Percentiles rank a stretch among this genome's conserved stretches.
Conservation (phyloP, 148 eudicot genomes). For the Chenopodium berlandieri region DNA sequence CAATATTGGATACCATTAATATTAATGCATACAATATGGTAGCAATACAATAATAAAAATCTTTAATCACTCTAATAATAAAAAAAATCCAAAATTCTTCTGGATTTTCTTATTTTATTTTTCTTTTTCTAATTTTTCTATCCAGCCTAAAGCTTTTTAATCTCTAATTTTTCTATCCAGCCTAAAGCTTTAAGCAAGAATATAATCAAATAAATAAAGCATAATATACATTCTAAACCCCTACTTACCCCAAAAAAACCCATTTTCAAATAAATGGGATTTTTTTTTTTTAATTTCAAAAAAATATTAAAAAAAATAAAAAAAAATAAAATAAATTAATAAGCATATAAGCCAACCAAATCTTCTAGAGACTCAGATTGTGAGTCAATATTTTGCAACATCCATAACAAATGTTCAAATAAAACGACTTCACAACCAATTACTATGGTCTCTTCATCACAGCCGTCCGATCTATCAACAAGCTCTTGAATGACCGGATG, state of each 20-base stretch:
- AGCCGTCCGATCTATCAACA: slow-evolving; percentile 26
- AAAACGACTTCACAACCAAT: slow-evolving; percentile 40
- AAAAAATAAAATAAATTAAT: slow-evolving; percentile 8
- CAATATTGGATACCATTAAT: neutral
- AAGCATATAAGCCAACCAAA: slow-evolving; percentile 35
- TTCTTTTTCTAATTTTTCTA: neutral
- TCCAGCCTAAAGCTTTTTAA: slow-evolving; percentile 4
- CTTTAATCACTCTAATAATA: neutral
- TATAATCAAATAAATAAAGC: neutral
- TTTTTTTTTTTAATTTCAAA: neutral
- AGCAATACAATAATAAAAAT: neutral
- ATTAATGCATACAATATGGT: neutral
- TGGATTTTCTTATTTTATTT: neutral
- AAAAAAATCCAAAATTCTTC: neutral
- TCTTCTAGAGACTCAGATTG: slow-evolving; percentile 31
- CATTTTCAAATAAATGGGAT: neutral
- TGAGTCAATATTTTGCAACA: slow-evolving; percentile 27
- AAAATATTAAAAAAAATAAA: neutral
- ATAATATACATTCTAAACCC: slow-evolving; percentile 23
- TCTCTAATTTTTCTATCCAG: neutral
- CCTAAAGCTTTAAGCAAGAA: slow-evolving; percentile 8
- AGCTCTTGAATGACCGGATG: slow-evolving; percentile 38
- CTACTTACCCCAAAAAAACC: neutral
- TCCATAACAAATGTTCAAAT: slow-evolving; percentile 40
- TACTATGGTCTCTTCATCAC: slow-evolving; percentile 18